Percentiles rank a stretch among this genome's conserved stretches.
Conservation (phyloP, 352 stramenopile genomes). For the Globisporangium paddicum region DNA sequence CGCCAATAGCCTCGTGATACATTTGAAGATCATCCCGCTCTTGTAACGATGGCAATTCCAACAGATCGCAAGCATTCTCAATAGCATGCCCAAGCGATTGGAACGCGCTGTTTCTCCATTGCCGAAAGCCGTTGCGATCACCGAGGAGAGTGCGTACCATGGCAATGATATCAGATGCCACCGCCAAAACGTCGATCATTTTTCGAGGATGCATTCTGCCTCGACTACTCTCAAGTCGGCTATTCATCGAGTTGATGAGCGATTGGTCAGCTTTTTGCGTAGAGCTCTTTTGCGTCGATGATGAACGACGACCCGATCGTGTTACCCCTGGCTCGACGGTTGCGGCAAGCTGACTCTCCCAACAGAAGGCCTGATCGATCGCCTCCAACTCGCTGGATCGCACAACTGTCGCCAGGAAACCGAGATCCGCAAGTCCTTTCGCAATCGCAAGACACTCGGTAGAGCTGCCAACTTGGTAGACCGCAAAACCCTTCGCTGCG, state of each 20-base stretch:
- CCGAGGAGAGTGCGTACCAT: conserved; percentile 23
- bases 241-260: conserved; percentile 42
- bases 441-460: conserved; percentile 32
- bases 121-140: conserved; percentile 9
- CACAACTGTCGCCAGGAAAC: conserved; percentile 45
- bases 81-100: conserved; percentile 22
- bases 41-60: conserved; percentile 9
- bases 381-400: conserved; percentile 23
- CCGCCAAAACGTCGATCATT: conserved; percentile 20
- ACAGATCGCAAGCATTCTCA: neutral
- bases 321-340: conserved; percentile 41
- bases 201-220: neutral
- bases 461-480: conserved; percentile 33
- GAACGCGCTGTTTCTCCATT: conserved; percentile 25
- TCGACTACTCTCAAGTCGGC: conserved; percentile 12
- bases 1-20: conserved; percentile 38
- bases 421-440: conserved; percentile 29
- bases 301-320: conserved; percentile 33
- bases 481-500: conserved; percentile 40
- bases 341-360: conserved; percentile 34
- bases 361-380: conserved; percentile 42
- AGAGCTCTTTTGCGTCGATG: conserved; percentile 21
- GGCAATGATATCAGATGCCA: conserved; percentile 39
- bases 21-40: conserved; percentile 7
- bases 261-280: conserved; percentile 28